A percentile compares a stretch with the other conserved stretches of the same genome.
These are phyloP conservation scores for Beauveria rudraprayagi DNA, from an alignment of 2,329 filamentous ascomycete genomes.

Conservation along the genomic window DNA sequence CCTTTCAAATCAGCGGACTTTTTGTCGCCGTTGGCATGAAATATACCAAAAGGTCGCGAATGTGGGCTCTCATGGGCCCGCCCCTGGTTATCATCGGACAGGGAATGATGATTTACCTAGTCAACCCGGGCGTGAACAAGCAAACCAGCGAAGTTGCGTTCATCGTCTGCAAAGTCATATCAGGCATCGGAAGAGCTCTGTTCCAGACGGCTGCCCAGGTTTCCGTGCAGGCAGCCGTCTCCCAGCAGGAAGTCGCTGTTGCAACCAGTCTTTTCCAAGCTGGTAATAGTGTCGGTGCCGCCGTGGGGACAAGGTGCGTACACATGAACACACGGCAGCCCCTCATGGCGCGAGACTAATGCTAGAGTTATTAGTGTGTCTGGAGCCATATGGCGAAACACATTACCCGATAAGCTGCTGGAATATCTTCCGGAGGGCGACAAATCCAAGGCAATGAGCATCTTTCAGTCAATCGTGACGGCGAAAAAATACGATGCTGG, in stretches of 20 bases:
- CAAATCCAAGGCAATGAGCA: constrained; percentile 13
- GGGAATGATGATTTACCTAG: constrained; percentile 23
- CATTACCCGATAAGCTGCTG: constrained; percentile 20
- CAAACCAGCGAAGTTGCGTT: constrained; percentile 26
- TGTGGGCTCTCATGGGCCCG: constrained; percentile 24
- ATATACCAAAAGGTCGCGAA: constrained; percentile 27
- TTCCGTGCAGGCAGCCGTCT: constrained; percentile 27
- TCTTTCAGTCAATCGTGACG: constrained; percentile 20
- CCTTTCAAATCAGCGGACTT: constrained; percentile 29
- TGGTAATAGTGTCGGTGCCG: constrained; percentile 24
- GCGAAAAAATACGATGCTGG: constrained; percentile 15
- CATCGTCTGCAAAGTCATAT: constrained; percentile 25
- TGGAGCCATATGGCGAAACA: constrained; percentile 29
- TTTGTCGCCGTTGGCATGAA: constrained; percentile 28
- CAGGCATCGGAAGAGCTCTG: constrained; percentile 28
- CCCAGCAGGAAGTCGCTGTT: constrained; percentile 27
- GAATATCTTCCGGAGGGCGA: constrained; percentile 17
- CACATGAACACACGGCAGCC: no score
- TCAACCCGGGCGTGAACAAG: constrained; percentile 18
- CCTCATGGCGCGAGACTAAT: not conserved
- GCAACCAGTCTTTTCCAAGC: constrained; percentile 29
- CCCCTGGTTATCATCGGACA: constrained; percentile 28
- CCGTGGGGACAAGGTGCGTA: constrained; percentile 23
- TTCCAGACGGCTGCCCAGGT: constrained; percentile 25
- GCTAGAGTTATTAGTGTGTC: constrained; percentile 21